A percentile compares a stretch with the other conserved stretches of the same genome.
Conservation (phyloP, 2,329 filamentous ascomycete genomes). For the Fusarium abutilonis region DNA sequence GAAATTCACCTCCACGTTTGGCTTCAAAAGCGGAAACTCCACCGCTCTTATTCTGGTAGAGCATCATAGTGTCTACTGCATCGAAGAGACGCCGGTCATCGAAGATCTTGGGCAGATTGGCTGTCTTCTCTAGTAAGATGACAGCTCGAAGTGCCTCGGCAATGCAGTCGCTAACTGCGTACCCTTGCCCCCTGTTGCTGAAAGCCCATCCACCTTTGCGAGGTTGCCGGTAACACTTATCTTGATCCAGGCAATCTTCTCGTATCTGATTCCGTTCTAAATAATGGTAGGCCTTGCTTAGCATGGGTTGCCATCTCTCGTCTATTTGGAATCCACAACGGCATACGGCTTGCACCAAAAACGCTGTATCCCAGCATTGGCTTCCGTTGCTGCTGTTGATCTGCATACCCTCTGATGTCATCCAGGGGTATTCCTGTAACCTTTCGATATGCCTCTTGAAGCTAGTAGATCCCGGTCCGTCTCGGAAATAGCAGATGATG, state of each 20-base stretch:
- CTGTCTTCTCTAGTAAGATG: constrained; percentile 81
- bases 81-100: constrained; percentile 82
- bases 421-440: constrained; percentile 86
- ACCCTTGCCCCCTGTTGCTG: constrained; percentile 89
- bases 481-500: constrained; percentile 81
- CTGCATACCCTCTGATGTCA: constrained; percentile 90
- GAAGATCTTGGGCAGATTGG: constrained; percentile 77
- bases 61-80: constrained; percentile 88
- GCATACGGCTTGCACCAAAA: constrained; percentile 81
- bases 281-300: constrained; percentile 82
- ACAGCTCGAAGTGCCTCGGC: constrained; percentile 88
- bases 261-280: constrained; percentile 90
- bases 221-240: constrained; percentile 84
- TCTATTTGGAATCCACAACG: constrained; percentile 80
- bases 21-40: constrained; percentile 93
- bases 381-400: constrained; percentile 96
- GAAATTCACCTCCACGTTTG: constrained; percentile 75
- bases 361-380: constrained; percentile 94
- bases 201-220: constrained; percentile 96
- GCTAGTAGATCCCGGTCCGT: constrained; percentile 77
- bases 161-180: constrained; percentile 93
- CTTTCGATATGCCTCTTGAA: constrained; percentile 81
- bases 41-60: constrained; percentile 88
- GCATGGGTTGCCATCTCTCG: constrained; percentile 80
- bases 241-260: constrained; percentile 79